Evolutionary conservation across 345 rosid genomes (phyloP).

Genomic region (Salix caprea): DNA sequence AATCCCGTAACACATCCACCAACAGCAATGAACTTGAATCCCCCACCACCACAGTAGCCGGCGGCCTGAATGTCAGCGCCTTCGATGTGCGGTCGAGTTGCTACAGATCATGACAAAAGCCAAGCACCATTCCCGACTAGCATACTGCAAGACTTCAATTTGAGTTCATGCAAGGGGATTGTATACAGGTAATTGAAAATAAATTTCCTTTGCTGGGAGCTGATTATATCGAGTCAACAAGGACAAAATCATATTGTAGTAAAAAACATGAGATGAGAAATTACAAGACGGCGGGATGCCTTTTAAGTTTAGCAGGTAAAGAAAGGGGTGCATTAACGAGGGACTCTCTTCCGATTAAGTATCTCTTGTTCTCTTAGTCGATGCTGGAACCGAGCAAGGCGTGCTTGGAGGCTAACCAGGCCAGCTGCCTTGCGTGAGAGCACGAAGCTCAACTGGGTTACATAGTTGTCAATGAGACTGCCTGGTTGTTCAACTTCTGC

Average conservation of each 20-base stretch:
- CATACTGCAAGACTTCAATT: constrained; percentile 14
- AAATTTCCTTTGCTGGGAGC: background rate
- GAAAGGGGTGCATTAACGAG: constrained; percentile 32
- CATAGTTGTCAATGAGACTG: constrained; percentile 87
- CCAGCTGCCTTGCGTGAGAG: constrained; percentile 97
- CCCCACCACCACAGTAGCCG: background rate
- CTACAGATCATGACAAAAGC: constrained; percentile 1
- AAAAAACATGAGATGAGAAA: constrained; percentile 1
- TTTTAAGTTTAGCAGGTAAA: background rate
- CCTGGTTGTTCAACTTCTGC: constrained; percentile 96
- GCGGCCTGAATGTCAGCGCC: background rate
- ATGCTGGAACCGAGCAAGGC: constrained; percentile 95
- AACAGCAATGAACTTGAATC: background rate
- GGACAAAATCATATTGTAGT: background rate
- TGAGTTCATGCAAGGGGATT: background rate
- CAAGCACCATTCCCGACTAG: background rate
- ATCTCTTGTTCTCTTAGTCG: constrained; percentile 91
- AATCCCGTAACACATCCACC: background rate
- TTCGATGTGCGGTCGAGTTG: background rate
- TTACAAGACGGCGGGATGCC: constrained; percentile 20
- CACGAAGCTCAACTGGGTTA: constrained; percentile 81
- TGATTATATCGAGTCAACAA: background rate
- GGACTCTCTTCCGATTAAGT: constrained; percentile 81
- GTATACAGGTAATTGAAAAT: background rate
- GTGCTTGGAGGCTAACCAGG: constrained; percentile 66